A percentile compares a stretch with the other conserved stretches of the same genome.
phyloP scores from a whole-genome alignment of 768 basidiomycete genomes.

The Candolleomyces aberdarensis region DNA sequence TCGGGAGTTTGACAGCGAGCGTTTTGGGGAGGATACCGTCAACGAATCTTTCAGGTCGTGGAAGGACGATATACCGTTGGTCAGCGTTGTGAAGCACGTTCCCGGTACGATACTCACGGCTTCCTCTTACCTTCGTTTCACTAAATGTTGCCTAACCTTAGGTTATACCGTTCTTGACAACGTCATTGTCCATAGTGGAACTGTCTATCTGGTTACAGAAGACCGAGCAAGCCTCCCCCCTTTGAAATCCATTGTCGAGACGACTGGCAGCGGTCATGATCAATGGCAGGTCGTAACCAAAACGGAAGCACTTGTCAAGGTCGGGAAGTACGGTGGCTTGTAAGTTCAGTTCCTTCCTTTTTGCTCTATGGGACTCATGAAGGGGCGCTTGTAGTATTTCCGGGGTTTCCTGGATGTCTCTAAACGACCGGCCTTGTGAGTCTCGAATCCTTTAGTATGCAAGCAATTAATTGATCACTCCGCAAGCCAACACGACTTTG shows the following conservation, averaged over 20 bases:
- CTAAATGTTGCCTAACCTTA: conserved; percentile 22
- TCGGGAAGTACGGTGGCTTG: conserved; percentile 57
- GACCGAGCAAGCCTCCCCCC: conserved; percentile 58
- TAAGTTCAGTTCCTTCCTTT: conserved; percentile 23
- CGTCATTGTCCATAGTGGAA: conserved; percentile 69
- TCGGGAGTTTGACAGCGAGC: conserved; percentile 21
- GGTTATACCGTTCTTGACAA: conserved; percentile 86
- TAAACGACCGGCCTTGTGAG: conserved; percentile 50
- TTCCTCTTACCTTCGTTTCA: conserved; percentile 1
- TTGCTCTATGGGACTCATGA: neutral
- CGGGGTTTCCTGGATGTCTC: conserved; percentile 68
- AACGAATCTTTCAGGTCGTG: conserved; percentile 56
- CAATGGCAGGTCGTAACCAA: conserved; percentile 62
- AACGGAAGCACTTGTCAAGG: conserved; percentile 40
- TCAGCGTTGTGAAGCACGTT: conserved; percentile 57
- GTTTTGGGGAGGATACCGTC: conserved; percentile 36
- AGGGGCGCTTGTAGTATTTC: conserved; percentile 43
- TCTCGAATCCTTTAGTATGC: neutral
- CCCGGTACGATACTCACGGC: conserved; percentile 46
- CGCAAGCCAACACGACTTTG: conserved; percentile 62
- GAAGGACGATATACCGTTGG: conserved; percentile 52
- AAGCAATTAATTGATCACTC: conserved; percentile 10
- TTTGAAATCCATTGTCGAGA: conserved; percentile 48
- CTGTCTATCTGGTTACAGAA: conserved; percentile 74
- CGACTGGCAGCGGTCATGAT: conserved; percentile 29